Conservation (phyloP, 306 rosid genomes). For the Purshia tridentata region DNA sequence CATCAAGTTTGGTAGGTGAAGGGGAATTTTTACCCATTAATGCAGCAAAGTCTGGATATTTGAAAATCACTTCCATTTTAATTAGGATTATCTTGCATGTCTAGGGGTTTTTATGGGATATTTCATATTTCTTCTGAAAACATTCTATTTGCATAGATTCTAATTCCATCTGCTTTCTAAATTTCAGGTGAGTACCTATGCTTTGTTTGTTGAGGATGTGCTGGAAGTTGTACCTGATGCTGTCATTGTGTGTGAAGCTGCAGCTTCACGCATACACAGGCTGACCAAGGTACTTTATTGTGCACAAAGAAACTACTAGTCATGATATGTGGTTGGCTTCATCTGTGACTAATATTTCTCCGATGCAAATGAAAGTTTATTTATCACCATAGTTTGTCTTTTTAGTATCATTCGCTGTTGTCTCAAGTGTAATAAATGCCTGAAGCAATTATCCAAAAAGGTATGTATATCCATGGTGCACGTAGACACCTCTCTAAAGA, state of each 20-base stretch:
- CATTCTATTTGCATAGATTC: constrained; percentile 9
- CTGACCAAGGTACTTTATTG: constrained; percentile 69
- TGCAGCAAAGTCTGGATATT: neutral
- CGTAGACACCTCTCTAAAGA: too few relatives aligned
- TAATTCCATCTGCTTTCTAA: constrained; percentile 11
- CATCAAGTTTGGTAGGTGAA: constrained; percentile 79
- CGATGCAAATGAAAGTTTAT: constrained; percentile 8
- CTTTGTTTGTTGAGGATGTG: constrained; percentile 83
- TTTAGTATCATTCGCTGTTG: neutral
- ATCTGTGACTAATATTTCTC: neutral
- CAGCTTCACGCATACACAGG: constrained; percentile 84
- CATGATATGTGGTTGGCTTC: constrained; percentile 11
- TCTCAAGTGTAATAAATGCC: neutral
- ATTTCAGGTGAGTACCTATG: constrained; percentile 85
- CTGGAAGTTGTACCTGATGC: constrained; percentile 81
- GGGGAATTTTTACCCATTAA: neutral
- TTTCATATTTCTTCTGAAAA: neutral
- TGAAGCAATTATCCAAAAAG: neutral
- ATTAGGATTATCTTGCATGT: neutral
- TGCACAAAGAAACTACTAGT: constrained; percentile 3
- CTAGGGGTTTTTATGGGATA: neutral
- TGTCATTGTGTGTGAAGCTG: constrained; percentile 84
- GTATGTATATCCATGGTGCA: too few relatives aligned
- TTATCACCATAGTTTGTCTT: neutral
- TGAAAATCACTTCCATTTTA: neutral